These are phyloP conservation scores for Vitis hybrid DNA, from an alignment of 177 flowering plant genomes.

Conservation along the genomic window DNA sequence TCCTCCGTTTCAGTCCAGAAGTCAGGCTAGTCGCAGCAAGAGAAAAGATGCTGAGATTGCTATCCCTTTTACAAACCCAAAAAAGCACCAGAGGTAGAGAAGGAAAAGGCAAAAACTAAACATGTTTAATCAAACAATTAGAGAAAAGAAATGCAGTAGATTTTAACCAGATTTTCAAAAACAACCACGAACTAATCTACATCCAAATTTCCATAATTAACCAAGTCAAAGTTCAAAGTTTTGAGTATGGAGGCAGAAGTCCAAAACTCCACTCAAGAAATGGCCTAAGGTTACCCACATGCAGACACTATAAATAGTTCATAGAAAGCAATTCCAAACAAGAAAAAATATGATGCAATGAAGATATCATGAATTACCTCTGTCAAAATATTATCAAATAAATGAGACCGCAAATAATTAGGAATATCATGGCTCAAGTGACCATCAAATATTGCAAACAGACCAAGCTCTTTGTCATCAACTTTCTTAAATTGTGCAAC, in stretches of 20 bases:
- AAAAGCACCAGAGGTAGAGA: not conserved
- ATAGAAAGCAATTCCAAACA: not conserved
- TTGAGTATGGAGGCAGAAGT: no score
- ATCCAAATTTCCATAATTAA: no score
- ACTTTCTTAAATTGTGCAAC: slow-evolving; percentile 78
- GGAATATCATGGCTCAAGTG: slow-evolving; percentile 84
- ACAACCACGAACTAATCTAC: no score
- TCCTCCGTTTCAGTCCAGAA: slow-evolving; percentile 80
- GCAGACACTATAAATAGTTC: not conserved
- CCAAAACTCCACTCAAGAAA: not conserved
- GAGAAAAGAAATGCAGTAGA: no score
- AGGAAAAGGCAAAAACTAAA: not conserved
- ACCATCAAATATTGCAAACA: slow-evolving; percentile 94
- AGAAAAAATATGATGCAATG: not conserved
- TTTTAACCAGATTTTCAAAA: no score
- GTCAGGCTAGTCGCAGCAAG: slow-evolving; percentile 52
- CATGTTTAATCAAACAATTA: not conserved
- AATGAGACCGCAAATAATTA: slow-evolving; percentile 62
- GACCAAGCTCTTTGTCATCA: slow-evolving; percentile 71
- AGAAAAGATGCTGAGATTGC: slow-evolving; percentile 4
- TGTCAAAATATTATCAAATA: slow-evolving; percentile 77
- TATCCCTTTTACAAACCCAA: no score
- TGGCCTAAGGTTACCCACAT: not conserved
- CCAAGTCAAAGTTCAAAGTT: no score
- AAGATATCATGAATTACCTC: slow-evolving; percentile 51